Base-by-base conservation (phyloP, 1,284 basidiomycete species). In the Rhodofomes roseus region DNA sequence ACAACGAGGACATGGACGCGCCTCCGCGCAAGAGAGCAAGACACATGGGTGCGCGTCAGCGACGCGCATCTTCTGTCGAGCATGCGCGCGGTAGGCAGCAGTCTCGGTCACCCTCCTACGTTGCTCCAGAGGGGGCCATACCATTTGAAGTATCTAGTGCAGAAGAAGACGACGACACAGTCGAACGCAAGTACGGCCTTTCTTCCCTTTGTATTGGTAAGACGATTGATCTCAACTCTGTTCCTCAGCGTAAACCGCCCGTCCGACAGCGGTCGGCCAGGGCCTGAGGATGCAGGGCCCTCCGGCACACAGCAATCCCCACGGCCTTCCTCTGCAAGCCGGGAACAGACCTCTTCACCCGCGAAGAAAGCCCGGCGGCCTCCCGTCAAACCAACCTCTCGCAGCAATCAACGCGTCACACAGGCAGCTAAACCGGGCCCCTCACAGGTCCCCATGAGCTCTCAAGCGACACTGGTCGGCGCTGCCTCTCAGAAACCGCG, bases 381-480 rank as follows among this genome's bases (percentile, higher is more conserved):
- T 25, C n/a, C 34, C n/a, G 31, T 22, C 37, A 54, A 39, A 20
- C 37, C 25, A 9, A 11, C 18, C 23, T 25, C 37, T 11, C 53
- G 22, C 27, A 29, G 16, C 6, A 14, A 20, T 27, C 54, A 46
- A 29, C 27, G 7, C 12, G 12, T 23, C 54, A 5, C 20, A 6
- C 25, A 25, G 11, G 14, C n/a, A 2, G 22, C 23, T 52, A 9
- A 18, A 22, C 20, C 11, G 14, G 29, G 29, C 11, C 50, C 18
- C 18, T 36, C 39, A 61, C 27, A 34, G 27, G n/a, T 59, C 0
- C 64, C 64, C 3, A 63, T 63, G 63, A 68, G 66, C 44, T 66
- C 68, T 1, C 68, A 69, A 34, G 63, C 60, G 16, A 69, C 68
- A 4, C 62, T 69, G 11, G 68, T 69, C 25, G 31, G 31, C 31